These are phyloP conservation scores for Pythium grandisporangium DNA, from an alignment of 352 stramenopile genomes.

Conservation along the genomic window DNA sequence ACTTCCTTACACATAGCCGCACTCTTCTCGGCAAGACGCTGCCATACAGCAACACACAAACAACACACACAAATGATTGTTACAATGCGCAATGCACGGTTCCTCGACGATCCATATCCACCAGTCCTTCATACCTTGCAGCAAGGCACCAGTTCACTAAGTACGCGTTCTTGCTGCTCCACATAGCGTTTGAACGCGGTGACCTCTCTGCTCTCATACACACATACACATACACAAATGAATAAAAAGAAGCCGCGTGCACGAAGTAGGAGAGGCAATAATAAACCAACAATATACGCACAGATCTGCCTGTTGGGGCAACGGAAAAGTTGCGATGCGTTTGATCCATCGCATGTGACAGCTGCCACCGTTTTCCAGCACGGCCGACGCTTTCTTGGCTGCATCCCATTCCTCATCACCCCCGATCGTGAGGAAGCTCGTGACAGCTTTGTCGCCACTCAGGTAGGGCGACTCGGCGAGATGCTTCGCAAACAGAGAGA, in stretches of 20 bases:
- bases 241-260: no score
- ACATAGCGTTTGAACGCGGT: conserved; percentile 43
- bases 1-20: conserved; percentile 45
- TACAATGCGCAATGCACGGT: not conserved
- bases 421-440: conserved; percentile 27
- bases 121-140: conserved; percentile 24
- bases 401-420: conserved; percentile 51
- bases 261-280: no score
- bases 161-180: conserved; percentile 39
- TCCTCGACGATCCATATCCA: not conserved
- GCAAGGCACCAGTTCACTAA: conserved; percentile 31
- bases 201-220: conserved; percentile 21
- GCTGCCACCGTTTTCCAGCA: conserved; percentile 49
- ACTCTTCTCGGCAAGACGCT: conserved; percentile 51
- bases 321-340: conserved; percentile 28
- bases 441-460: conserved; percentile 38
- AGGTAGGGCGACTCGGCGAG: conserved; percentile 53
- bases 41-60: not conserved
- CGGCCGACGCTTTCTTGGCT: conserved; percentile 33
- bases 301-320: conserved; percentile 23
- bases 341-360: conserved; percentile 65
- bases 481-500: conserved; percentile 47
- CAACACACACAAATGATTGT: not conserved
- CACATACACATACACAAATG: conserved; percentile 1
- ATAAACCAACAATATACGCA: conserved; percentile 8